Evolutionary conservation across 441 rosid genomes (phyloP), one percentile per base, ranked within the genome.

Genomic region (Eutrema salsugineum): DNA sequence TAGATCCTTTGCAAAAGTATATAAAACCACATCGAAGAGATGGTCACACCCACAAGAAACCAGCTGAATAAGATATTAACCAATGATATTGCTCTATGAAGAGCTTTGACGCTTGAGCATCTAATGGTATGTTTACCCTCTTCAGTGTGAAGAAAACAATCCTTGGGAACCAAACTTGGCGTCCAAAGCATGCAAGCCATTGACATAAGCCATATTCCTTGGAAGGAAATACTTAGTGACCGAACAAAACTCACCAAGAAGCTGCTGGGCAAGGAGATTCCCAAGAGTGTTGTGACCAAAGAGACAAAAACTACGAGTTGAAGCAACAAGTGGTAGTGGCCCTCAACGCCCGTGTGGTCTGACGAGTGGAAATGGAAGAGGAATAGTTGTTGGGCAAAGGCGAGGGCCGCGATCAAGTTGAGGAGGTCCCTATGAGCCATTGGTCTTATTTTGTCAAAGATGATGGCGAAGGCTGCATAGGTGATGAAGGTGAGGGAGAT

Each of bases 141-240:
- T 79, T 94, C 98, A 20, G 11, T 2, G 73, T 86, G 75, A 56
- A 91, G 78, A 73, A 78, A 87, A 61, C 98, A 90, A 14, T 83
- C 93, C 75, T 84, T 90, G 1, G 98, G 82, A 7, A 87, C 78
- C 27, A 88, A 70, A 24, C 73, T 65, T 9, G 97, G 95, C 6
- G 95, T 91, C 97, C 98, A 94, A n/a, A 91, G 86, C 84, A 82
- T 77, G 78, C 75, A 83, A 3, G 94, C 97, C 96, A 86, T 88
- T 57, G 84, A 20, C 16, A 88, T 72, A 20, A 94, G 72, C 97
- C 98, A 94, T 24, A 84, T 54, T 15, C 97, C 98, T 80, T 94
- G 97, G 72, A 84, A 91, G 30, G 81, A 6, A 51, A 91, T 75
- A 73, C 96, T 88, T 4, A 76, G 47, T 1, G 95, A 91, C 84